Base-by-base conservation (phyloP, 139 green algal genomes). In the Microglena sp. region DNA sequence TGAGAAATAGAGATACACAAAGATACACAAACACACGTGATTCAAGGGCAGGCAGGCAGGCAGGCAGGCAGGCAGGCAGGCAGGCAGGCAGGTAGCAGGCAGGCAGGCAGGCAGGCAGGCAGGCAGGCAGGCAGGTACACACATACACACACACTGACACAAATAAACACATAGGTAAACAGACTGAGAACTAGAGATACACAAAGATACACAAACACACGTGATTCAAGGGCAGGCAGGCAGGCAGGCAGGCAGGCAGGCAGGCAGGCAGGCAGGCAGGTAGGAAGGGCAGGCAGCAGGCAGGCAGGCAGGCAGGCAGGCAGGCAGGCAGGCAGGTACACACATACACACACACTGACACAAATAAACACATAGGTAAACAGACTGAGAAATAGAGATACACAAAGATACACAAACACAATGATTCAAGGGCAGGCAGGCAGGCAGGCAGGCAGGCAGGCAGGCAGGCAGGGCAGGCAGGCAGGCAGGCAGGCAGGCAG, bases 401-500 rank as follows among this genome's bases (percentile, higher is more conserved):
- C 6, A 7, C 15, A 50, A 11, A 50, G 40, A 50, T 18, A 50
- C 6, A 29, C 26, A 62, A 21, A 29, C 27, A 62, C 5, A 29
- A 27, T 35, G 28, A 7, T 27, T 21, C 8, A 50, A 24, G 15
- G 24, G 27, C 27, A 50, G 30, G 31, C 57, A 46, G 30, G 31
- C 57, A 64, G 30, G 50, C 50, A 59, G 18, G 50, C 50, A 59
- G 50, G 50, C 50, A 59, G 50, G 50, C 50, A 59, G 50, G 50
- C 30, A 64, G 8, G 7, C 30, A 36, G 18, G 3, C 4, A 26
- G 33, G 30, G 4, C 29, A 50, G 30, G 50, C 50, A 59, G 50
- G 50, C 50, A 59, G 27, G 55, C 26, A 62, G 27, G 55, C 6
- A 62, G 7, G 55, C 55, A 43, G 24, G 55, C 27, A 36, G 27